A percentile compares a stretch with the other conserved stretches of the same genome.
phyloP scores from a whole-genome alignment of 2,329 filamentous ascomycete species.

The Ophiostoma piceae region DNA sequence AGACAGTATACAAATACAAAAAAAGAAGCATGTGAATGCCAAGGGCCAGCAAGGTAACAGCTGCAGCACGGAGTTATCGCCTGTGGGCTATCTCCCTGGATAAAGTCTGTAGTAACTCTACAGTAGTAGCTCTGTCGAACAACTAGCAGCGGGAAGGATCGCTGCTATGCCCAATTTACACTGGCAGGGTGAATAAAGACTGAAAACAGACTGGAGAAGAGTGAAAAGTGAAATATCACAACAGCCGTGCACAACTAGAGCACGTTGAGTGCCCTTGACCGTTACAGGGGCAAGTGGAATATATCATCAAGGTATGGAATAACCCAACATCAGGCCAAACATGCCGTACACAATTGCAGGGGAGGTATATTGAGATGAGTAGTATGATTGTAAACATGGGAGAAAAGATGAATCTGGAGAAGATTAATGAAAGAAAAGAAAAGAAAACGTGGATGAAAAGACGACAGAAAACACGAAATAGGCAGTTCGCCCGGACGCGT shows the following conservation, averaged over 20 bases:
- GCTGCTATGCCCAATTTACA: neutral
- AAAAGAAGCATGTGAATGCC: neutral
- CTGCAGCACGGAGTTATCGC: neutral
- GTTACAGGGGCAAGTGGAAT: neutral
- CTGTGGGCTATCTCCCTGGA: neutral
- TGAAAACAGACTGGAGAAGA: neutral
- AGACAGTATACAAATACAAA: neutral
- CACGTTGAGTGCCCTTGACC: no score
- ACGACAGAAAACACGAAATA: no score
- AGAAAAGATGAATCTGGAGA: neutral
- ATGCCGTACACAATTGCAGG: constrained; percentile 2
- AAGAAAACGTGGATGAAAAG: neutral
- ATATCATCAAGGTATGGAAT: neutral
- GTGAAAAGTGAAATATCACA: neutral
- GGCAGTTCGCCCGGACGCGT: no score
- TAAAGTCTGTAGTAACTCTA: neutral
- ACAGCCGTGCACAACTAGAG: neutral
- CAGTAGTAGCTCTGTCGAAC: no score
- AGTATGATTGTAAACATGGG: neutral
- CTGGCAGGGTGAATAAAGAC: neutral
- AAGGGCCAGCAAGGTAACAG: neutral
- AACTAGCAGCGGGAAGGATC: neutral
- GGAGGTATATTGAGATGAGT: neutral
- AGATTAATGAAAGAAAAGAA: neutral
- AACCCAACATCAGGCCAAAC: neutral